Base-by-base conservation (phyloP, 352 stramenopile genomes). In the Peronospora belbahrii region DNA sequence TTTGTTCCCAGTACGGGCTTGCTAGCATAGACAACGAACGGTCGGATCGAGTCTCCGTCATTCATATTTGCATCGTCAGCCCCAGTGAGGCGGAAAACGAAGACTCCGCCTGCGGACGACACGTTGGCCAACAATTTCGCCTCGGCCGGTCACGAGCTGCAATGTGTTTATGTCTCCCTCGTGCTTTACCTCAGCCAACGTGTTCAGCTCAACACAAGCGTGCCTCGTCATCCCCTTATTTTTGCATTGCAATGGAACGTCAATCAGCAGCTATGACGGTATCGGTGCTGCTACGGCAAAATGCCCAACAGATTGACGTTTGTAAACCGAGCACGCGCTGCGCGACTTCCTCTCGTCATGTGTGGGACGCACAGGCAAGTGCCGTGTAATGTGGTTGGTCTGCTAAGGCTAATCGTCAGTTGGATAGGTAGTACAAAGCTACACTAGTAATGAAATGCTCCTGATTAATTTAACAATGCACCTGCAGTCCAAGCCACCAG, bases 111-210 rank as follows among this genome's bases (percentile, higher is more conserved):
- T 0, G 39, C 56, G 7, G 77, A 84, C 7, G 72, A 83, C 37
- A 74, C 77, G 14, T 59, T 80, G 35, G 85, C 59, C 28, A 88
- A 56, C 34, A 85, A 39, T 10, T 37, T 77, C 62, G 28, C 48
- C 64, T 22, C 43, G 61, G 5, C 50, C 44, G 1, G 56, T 42
- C 14, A 81, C 68, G 40, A 86, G 86, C 18, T 64, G 56, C 27
- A 88, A 55, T 19, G 70, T 72, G 44, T 81, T 83, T 30, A 84
- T 74, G 31, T 86, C 77, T 47, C 77, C 74, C 0, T 62, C 56
- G 36, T 83, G 70, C 17, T 69, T 49, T 9, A 52, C 54, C 37
- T 82, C 59, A 7, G 64, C 64, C 48, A 88, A 45, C 2, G 52
- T 57, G 6, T 38, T 72, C 25, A 86, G 53, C 28, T 86, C 67